Base-by-base conservation (phyloP, 2,329 filamentous ascomycete species). In the Dactylellina drechsleri region DNA sequence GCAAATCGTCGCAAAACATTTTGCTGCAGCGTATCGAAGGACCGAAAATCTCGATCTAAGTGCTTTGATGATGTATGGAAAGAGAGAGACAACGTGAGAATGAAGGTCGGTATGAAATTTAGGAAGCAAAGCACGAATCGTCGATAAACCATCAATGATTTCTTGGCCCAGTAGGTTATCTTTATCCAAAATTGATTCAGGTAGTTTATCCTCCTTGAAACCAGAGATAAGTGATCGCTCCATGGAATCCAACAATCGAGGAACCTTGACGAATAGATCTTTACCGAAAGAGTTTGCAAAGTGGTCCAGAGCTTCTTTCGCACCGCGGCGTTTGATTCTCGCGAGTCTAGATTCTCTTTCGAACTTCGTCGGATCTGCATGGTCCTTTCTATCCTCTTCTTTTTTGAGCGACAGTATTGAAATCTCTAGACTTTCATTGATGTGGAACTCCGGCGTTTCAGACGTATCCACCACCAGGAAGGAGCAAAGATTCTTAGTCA, bases 401-500 rank as follows among this genome's bases (percentile, higher is more conserved):
- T 99, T 99, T 79, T 94, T 92, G 82, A 99, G 89, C 0, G 95
- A 98, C 15, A 99, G 83, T 66, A 99, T 95, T 13, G 90, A 90
- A 77, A 89, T 89, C 53, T 90, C 91, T 80, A 96, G 90, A 50
- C 85, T 82, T 1, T 91, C 91, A 79, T 98, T 95, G 28, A 91
- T 90, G 3, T 90, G 88, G 81, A 98, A 98, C 80, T 98, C 95
- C 0, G 95, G 95, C 0, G 96, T 99, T 82, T 99, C 96, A 0
- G 95, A 94, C 0, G 96, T 96, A 81, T 99, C 95, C 80, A 97
- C 92, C 80, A 95, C 99, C 77, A 93, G 97, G 82, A 97, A 99
- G 80, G 97, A 98, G 83, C 96, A 92, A 61, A 99, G 83, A 80
- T 99, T 99, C 54, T 92, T 90, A 28, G 98, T 93, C 13, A 99